Percentiles rank a stretch among this genome's conserved stretches.
Conservation (phyloP, 345 rosid genomes). For the Populus deltoides region DNA sequence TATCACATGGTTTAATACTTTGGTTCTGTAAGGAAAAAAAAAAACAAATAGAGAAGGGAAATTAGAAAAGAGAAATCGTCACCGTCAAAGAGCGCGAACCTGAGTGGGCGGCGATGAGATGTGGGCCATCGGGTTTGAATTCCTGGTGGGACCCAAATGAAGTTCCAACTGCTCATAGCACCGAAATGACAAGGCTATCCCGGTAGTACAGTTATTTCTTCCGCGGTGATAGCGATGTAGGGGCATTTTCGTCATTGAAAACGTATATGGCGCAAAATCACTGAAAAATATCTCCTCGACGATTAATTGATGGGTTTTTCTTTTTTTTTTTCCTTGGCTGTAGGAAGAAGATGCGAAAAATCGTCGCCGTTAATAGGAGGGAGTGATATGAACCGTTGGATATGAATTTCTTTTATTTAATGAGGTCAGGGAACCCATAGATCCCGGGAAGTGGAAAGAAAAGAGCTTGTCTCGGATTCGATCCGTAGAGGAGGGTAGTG, state of each 20-base stretch:
- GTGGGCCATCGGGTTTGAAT: conserved; percentile 36
- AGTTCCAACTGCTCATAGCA: neutral
- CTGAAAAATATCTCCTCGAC: neutral
- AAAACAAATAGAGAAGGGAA: neutral
- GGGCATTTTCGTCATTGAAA: neutral
- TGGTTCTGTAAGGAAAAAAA: neutral
- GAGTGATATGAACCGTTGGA: conserved; percentile 21
- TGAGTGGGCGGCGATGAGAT: conserved; percentile 17
- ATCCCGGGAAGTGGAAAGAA: conserved; percentile 5
- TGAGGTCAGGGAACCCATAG: conserved; percentile 3
- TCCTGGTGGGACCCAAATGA: conserved; percentile 15
- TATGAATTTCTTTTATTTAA: neutral
- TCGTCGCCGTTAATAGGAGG: conserved; percentile 29
- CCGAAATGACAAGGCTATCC: conserved; percentile 11
- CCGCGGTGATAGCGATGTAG: neutral
- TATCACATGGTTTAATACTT: neutral
- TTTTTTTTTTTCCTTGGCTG: neutral
- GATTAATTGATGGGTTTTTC: neutral
- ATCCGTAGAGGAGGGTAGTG: neutral
- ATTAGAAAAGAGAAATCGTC: conserved; percentile 11
- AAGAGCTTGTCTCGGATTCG: conserved; percentile 12
- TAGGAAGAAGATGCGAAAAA: conserved; percentile 13
- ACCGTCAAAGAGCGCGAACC: conserved; percentile 43
- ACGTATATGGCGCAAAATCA: neutral
- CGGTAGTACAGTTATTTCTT: neutral